Conservation (phyloP, 2,329 filamentous ascomycete species). For the Neofusicoccum kwambonambiense region DNA sequence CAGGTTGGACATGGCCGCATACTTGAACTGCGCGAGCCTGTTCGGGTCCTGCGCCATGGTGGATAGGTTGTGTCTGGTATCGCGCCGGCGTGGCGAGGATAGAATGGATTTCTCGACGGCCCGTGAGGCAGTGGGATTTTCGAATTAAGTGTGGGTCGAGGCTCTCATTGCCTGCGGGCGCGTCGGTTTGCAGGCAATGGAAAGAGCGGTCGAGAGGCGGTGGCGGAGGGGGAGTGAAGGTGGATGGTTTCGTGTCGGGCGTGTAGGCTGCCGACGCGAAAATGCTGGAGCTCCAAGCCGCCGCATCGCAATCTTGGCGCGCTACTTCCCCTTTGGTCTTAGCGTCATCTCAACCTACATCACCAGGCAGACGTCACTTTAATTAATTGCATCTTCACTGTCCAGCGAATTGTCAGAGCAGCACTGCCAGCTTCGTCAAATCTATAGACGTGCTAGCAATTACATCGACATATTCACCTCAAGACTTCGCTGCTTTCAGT, state of each 20-base stretch:
- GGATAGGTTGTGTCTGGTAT: conserved; percentile 18
- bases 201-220: not conserved
- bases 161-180: conserved; percentile 16
- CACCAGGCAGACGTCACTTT: not conserved
- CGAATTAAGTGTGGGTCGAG: not conserved
- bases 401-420: too few species aligned
- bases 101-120: conserved; percentile 1
- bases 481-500: too few species aligned
- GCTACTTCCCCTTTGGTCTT: not conserved
- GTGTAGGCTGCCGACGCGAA: conserved; percentile 14
- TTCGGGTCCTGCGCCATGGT: conserved; percentile 64
- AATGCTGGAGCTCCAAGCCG: conserved; percentile 18
- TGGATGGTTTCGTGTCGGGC: not conserved
- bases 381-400: too few species aligned
- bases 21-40: conserved; percentile 89
- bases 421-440: too few species aligned
- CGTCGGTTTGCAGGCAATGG: not conserved
- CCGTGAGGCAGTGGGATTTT: conserved; percentile 1
- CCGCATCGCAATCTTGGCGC: conserved; percentile 4
- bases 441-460: too few species aligned
- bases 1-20: conserved; percentile 99
- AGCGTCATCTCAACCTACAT: not conserved
- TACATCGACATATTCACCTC: too few species aligned
- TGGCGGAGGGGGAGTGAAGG: not conserved
- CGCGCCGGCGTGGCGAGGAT: conserved; percentile 18